A percentile compares a stretch with the other conserved stretches of the same genome.
Evolutionary conservation across 805 yeast genomes (phyloP).

Genomic region (Clavispora fructus): DNA sequence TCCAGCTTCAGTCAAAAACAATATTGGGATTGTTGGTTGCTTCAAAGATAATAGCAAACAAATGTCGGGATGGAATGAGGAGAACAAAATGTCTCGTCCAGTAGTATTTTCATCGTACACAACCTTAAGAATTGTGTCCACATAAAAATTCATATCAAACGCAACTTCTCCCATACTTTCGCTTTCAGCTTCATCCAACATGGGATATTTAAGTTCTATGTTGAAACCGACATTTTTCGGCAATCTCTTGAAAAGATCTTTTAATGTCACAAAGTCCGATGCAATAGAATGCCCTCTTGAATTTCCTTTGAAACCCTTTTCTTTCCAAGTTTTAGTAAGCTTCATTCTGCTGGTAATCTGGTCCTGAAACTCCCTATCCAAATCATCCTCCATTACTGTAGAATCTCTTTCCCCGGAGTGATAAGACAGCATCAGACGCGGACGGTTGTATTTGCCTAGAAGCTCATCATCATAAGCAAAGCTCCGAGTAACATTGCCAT

Average conservation of each 20-base stretch:
- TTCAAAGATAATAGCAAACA: constrained; percentile 81
- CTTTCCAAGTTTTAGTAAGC: constrained; percentile 83
- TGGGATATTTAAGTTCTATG: constrained; percentile 91
- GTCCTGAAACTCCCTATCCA: constrained; percentile 35
- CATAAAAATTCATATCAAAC: constrained; percentile 79
- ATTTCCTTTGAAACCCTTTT: constrained; percentile 87
- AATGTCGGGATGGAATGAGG: constrained; percentile 92
- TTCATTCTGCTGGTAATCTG: constrained; percentile 62
- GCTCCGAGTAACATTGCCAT: constrained; percentile 14
- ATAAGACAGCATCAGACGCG: constrained; percentile 36
- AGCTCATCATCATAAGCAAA: constrained; percentile 34
- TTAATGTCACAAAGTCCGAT: constrained; percentile 83
- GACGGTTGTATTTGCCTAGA: constrained; percentile 27
- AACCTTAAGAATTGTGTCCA: constrained; percentile 75
- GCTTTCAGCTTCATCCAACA: constrained; percentile 85
- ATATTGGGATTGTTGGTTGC: constrained; percentile 89
- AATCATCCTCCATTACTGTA: constrained; percentile 18
- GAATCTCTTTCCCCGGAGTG: constrained; percentile 29
- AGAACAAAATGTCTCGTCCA: constrained; percentile 82
- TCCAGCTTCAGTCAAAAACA: constrained; percentile 87
- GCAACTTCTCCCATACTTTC: constrained; percentile 86
- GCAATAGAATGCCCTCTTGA: constrained; percentile 85
- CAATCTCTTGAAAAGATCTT: constrained; percentile 73
- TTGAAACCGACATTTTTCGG: constrained; percentile 88
- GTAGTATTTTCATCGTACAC: constrained; percentile 71